Conservation (phyloP, 495 filamentous ascomycete genomes). For the Lasiosphaeris hirsuta region DNA sequence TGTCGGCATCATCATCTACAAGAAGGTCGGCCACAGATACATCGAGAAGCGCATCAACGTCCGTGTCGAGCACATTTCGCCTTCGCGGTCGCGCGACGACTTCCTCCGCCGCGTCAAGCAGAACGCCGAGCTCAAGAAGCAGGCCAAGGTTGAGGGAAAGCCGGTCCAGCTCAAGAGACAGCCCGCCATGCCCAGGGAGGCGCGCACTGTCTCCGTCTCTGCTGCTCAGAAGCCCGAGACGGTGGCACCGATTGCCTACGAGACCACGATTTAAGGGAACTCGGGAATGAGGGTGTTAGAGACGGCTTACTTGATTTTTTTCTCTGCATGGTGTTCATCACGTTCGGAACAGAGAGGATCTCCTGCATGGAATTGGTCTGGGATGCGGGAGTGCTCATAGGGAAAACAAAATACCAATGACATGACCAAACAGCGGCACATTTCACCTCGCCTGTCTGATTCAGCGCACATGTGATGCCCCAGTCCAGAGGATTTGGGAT, state of each 20-base stretch:
- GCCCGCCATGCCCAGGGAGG: conserved; percentile 73
- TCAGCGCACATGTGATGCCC: conserved; percentile 15
- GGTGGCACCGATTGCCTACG: conserved; percentile 86
- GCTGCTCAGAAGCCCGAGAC: conserved; percentile 84
- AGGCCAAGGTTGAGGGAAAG: conserved; percentile 85
- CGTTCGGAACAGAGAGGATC: conserved; percentile 37
- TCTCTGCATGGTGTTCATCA: conserved; percentile 39
- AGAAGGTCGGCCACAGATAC: conserved; percentile 96
- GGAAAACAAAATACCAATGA: conserved; percentile 39
- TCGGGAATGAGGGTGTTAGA: conserved; percentile 24
- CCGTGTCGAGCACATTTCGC: conserved; percentile 94
- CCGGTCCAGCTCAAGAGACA: conserved; percentile 90
- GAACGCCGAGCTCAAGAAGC: conserved; percentile 84
- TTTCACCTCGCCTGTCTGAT: conserved; percentile 13
- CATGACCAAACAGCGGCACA: conserved; percentile 30
- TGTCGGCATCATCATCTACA: conserved; percentile 98
- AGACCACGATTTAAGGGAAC: conserved; percentile 86
- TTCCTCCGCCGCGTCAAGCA: conserved; percentile 95
- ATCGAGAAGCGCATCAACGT: conserved; percentile 99
- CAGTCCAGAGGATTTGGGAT: background rate
- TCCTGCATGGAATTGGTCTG: conserved; percentile 37
- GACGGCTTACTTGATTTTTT: conserved; percentile 34
- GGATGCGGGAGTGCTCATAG: conserved; percentile 39
- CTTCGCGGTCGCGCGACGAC: conserved; percentile 89
- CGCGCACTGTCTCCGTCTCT: conserved; percentile 63